Evolutionary conservation across 306 rosid genomes (phyloP).

Genomic region (Ziziphus jujuba): DNA sequence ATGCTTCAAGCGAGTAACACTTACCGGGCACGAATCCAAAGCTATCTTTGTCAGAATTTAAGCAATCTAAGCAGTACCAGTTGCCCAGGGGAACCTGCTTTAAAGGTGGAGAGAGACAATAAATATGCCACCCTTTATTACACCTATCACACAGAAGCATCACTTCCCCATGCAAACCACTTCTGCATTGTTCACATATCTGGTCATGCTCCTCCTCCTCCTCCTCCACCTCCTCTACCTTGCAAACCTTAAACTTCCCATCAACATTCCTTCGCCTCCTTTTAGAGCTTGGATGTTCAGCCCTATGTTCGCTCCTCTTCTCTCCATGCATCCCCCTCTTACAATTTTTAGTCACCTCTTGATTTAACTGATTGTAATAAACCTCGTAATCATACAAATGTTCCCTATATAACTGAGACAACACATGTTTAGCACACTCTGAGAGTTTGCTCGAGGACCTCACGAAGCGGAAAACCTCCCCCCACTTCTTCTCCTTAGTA

Average conservation of each 20-base stretch:
- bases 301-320: conserved; percentile 36
- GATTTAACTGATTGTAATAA: conserved; percentile 50
- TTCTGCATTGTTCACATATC: conserved; percentile 88
- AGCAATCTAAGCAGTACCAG: conserved; percentile 93
- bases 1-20: conserved; percentile 64
- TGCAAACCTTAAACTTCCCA: conserved; percentile 41
- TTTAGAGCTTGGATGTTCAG: conserved; percentile 40
- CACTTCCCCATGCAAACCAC: conserved; percentile 94
- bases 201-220: conserved; percentile 68
- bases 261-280: conserved; percentile 45
- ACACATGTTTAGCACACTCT: conserved; percentile 84
- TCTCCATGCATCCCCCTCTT: conserved; percentile 57
- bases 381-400: conserved; percentile 81
- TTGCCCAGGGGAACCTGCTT: conserved; percentile 81
- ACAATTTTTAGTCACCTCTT: conserved; percentile 28
- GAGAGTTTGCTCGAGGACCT: conserved; percentile 51
- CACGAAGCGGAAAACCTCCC: conserved; percentile 74
- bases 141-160: conserved; percentile 99
- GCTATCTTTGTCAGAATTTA: conserved; percentile 86
- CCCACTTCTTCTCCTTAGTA: conserved; percentile 82
- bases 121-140: conserved; percentile 92
- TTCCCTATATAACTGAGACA: conserved; percentile 75
- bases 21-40: conserved; percentile 97
- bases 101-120: conserved; percentile 92
- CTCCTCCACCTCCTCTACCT: conserved; percentile 35